These are phyloP conservation scores for Murraya koenigii DNA, from an alignment of 345 rosid species.

Conservation along the genomic window DNA sequence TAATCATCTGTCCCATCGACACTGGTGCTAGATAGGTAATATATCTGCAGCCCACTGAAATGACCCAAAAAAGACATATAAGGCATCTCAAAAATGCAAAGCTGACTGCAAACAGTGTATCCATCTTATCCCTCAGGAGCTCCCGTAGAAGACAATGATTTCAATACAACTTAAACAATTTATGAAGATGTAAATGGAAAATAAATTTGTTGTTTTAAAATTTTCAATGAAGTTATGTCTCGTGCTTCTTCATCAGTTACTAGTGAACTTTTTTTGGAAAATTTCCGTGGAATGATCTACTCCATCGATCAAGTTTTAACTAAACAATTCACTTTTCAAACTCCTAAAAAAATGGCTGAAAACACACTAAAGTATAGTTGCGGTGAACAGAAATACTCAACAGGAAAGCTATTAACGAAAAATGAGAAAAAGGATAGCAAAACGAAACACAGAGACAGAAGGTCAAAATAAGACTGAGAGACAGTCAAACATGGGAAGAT, in stretches of 20 bases:
- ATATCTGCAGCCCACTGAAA: constrained; percentile 70
- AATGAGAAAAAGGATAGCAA: background rate
- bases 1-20: constrained; percentile 65
- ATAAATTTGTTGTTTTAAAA: background rate
- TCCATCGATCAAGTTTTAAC: background rate
- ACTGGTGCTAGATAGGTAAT: constrained; percentile 60
- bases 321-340: background rate
- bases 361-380: background rate
- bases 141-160: background rate
- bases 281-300: background rate
- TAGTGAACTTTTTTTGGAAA: background rate
- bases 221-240: background rate
- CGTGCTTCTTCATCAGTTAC: background rate
- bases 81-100: background rate
- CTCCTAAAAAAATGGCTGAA: too few species aligned
- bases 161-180: background rate
- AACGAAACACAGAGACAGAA: background rate
- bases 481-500: background rate
- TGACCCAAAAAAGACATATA: constrained; percentile 8
- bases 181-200: background rate
- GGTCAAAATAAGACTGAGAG: too few species aligned
- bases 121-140: background rate
- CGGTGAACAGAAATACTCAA: background rate
- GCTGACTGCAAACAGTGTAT: background rate
- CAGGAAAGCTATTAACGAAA: background rate